Evolutionary conservation across 345 rosid genomes (phyloP), one percentile per base, ranked within the genome.

Genomic region (Clausena lansium): DNA sequence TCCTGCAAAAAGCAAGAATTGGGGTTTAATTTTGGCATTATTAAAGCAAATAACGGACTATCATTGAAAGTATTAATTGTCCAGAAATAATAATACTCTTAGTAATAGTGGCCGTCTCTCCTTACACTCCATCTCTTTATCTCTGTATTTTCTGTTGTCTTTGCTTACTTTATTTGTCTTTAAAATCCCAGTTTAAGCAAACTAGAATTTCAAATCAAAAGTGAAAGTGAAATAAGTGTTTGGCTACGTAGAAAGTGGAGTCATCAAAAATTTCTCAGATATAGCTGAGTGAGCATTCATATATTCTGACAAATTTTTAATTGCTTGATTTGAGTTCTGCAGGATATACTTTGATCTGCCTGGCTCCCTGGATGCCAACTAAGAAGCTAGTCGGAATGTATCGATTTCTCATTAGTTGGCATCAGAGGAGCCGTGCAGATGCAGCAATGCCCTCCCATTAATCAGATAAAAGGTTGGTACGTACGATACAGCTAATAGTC

Each of bases 291-390:
- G 22, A 4, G 22, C 19, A 1, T 52, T 0, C 14, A 52, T 13
- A 0, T 45, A 13, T 1, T 52, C 57, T 1, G 20, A 52, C 22
- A 17, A 4, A 4, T 0, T 52, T 52, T 52, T 24, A n/a, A 45
- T 9, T 59, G 28, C 32, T 10, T 25, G 50, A 45, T 25, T 59
- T 9, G 14, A n/a, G 27, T 25, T 9, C 7, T 58, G 27, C 25
- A 74, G 67, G 78, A 25, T 28, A 3, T 19, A 1, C 22, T 57
- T 17, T 6, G 64, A 59, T 74, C 80, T 73, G 81, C 84, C 84
- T 77, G 81, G 84, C 84, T 81, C 84, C 84, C 84, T 81, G 78
- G 75, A 81, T 81, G 84, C 84, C 81, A 81, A 81, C 45, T 77
- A 73, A 73, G 81, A 67, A 77, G 59, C 15, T 67, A 52, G 78